Base-by-base conservation (phyloP, 352 stramenopile genomes). In the Phytophthora capsici region DNA sequence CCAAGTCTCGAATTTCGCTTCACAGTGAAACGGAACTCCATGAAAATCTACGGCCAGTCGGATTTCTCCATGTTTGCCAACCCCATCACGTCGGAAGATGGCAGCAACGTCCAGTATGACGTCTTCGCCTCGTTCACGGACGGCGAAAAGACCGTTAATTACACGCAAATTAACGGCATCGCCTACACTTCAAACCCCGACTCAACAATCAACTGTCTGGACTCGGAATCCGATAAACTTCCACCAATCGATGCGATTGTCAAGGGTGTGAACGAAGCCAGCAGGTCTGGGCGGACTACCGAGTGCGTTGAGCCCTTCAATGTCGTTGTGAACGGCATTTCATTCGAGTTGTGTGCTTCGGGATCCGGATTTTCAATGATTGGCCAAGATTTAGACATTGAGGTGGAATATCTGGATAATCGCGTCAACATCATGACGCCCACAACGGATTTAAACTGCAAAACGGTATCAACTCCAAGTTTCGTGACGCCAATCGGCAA, bases 1-100 rank as follows among this genome's bases (percentile, higher is more conserved):
- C 69, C 61, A 16, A 62, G 53, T 8, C 47, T 82, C 6, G 51
- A 48, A 4, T 58, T 82, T 17, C 45, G 63, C 7, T 65, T 78
- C 41, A 71, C 40, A 0, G 23, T 75, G 47, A 78, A 75, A 45
- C 66, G 73, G 14, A 49, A 7, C 17, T 58, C 64, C 7, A 78
- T 78, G 73, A 28, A 37, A 6, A 23, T 78, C 8, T 60, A 57
- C 22, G 73, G 73, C 5, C 25, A 55, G 3, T 57, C 65, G 17
- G 38, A 69, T 7, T 69, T 76, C 30, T 50, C 73, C 6, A 64
- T 78, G 36, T 41, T 41, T 19, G 36, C 36, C 7, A 41, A 41
- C n/a, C 36, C 36, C n/a, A 41, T 41, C 36, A 13, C 16, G n/a
- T 59, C 43, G 3, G 22, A 50, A 1, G 36, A 43, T 41, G 26